Evolutionary conservation across 345 rosid species (phyloP), one percentile per base, ranked within the genome.

Genomic region (Arabidopsis arenosa): DNA sequence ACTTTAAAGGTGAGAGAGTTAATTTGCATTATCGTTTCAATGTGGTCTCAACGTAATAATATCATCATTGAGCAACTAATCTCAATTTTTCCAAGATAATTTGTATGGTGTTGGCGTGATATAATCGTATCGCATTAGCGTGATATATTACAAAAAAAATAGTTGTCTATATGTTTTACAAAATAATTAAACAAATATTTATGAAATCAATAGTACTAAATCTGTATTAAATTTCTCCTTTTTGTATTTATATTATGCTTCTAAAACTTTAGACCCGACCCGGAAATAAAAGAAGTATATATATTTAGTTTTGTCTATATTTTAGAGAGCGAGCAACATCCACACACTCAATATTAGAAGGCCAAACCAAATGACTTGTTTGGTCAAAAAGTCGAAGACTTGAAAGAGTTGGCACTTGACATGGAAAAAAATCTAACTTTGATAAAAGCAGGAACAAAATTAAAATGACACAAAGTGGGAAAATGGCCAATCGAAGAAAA

Each of bases 401-500:
- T 65, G 8, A 57, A 47, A 66, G 65, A 74, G 43, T 74, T 45
- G 72, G 59, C 66, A 65, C 58, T 66, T 74, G 49, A 65, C 59
- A 65, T 10, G 49, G 35, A 47, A 23, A 66, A 28, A 58, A 15
- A 66, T 66, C 61, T 58, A 75, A 66, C 51, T 58, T 75, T 66
- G 62, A 67, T 41, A 30, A 45, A 75, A 39, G 47, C n/a, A 74
- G 35, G 48, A 74, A 73, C 63, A 73, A 18, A 12, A n/a, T n/a
- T n/a, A n/a, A 51, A 4, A 54, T 32, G 30, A 41, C 59, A 40
- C 11, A 23, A 35, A 65, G 71, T 65, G 39, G 15, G 43, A 47
- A 48, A 57, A 41, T 2, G 54, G 10, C 53, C 36, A 75, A 58
- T 67, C 28, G 5, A 51, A 37, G 62, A 47, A 41, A n/a, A 33